Evolutionary conservation across 1,139 yeast genomes (phyloP).

Genomic region (Yamadazyma pseudoaaseri): DNA sequence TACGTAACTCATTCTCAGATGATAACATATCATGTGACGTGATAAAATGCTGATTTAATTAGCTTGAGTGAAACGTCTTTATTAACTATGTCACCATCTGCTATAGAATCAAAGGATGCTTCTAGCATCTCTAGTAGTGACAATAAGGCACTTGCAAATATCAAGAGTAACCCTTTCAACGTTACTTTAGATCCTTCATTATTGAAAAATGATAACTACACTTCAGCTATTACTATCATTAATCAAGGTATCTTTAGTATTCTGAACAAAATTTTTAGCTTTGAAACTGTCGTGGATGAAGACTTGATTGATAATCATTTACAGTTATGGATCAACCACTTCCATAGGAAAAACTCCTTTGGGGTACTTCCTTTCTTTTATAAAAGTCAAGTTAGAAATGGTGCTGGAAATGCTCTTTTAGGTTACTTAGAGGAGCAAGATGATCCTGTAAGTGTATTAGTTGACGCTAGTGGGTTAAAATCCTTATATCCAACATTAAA

Average conservation of each 20-base stretch:
- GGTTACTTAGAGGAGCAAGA: constrained; percentile 55
- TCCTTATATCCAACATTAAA: constrained; percentile 58
- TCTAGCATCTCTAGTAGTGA: constrained; percentile 2
- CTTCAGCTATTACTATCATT: constrained; percentile 64
- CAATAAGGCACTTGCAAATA: constrained; percentile 3
- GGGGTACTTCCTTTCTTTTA: constrained; percentile 59
- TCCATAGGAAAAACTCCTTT: constrained; percentile 50
- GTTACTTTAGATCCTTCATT: constrained; percentile 55
- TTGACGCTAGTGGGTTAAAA: constrained; percentile 67
- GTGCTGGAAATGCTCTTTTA: constrained; percentile 77
- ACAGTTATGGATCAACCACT: constrained; percentile 56
- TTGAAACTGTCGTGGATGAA: constrained; percentile 61
- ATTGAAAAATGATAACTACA: constrained; percentile 49
- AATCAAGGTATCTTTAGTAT: constrained; percentile 66
- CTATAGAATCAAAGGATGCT: constrained; percentile 1
- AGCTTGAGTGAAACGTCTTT: background rate
- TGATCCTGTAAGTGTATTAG: constrained; percentile 51
- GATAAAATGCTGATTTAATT: constrained; percentile 3
- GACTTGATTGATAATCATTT: constrained; percentile 62
- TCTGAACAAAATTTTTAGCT: constrained; percentile 66
- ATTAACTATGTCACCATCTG: constrained; percentile 3
- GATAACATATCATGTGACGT: constrained; percentile 14
- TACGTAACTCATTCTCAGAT: too few relatives aligned
- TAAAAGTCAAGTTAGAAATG: constrained; percentile 74
- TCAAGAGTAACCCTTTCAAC: constrained; percentile 52